Base-by-base conservation (phyloP, 2,329 filamentous ascomycete genomes). In the Cercospora sp. region DNA sequence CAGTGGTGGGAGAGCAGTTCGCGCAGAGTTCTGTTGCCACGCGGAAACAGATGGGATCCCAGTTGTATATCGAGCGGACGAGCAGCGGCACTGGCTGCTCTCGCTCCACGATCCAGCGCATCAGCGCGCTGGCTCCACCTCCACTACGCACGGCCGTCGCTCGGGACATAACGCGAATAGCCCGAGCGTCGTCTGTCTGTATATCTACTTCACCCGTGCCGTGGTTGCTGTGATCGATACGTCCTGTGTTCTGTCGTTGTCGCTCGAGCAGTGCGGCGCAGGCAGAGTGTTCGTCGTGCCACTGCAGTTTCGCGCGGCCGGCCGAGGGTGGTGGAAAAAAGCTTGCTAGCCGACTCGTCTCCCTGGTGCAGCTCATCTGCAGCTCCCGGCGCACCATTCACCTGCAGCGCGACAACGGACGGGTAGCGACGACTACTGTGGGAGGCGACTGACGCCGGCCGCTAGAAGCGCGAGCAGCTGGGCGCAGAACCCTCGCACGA, bases 271-370 rank as follows among this genome's bases (percentile, higher is more conserved):
- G 37, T 43, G 53, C 53, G 8, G 24, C 24, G 16, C n/a, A 16
- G 55, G 34, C 59, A 18, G 59, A 18, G 30, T 30, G 62, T 45
- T 24, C 43, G 24, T 32, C 49, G 12, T 57, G 24, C 8, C 51
- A 34, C 18, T 8, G 43, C 43, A 49, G 43, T 10, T 24, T 49
- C 21, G 37, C n/a, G 37, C 37, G 16, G 37, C 37, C 37, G 37
- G n/a, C 10, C 24, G 24, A 8, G 37, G 37, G 16, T n/a, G 37
- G 65, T 26, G 59, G 16, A 40, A 40, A 63, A 67, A 67, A 63
- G 65, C 61, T 61, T 34, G 65, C 60, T 63, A 63, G 30, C 57
- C 65, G 65, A 63, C 45, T 24, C 30, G 21, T 63, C 59, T 64
- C 58, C 62, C 34, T 40, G 34, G 13, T 40, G 34, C 34, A 40